Evolutionary conservation across 352 stramenopile species (phyloP).

Genomic region (Globisporangium nodosum): DNA sequence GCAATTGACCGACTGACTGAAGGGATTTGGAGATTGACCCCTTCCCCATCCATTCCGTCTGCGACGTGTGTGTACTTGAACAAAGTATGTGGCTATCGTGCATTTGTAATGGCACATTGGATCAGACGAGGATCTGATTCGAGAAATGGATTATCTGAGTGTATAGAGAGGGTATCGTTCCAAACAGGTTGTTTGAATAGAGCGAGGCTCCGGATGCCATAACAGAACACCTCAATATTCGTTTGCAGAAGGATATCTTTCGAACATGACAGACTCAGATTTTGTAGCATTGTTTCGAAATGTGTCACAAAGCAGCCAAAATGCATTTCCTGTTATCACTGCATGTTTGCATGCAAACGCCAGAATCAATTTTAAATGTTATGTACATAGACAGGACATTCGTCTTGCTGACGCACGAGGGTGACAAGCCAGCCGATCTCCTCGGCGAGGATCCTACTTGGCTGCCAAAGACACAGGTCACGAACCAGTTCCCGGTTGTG

Average conservation of each 20-base stretch:
- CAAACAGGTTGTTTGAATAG: neutral
- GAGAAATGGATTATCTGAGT: neutral
- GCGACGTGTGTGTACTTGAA: neutral
- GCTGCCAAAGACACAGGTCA: too few relatives aligned
- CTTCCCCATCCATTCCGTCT: neutral
- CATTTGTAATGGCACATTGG: neutral
- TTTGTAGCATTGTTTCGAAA: conserved; percentile 2
- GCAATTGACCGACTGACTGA: neutral
- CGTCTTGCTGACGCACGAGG: too few relatives aligned
- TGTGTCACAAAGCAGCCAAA: too few relatives aligned
- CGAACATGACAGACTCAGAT: conserved; percentile 3
- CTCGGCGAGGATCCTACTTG: too few relatives aligned
- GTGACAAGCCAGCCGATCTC: too few relatives aligned
- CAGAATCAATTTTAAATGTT: too few relatives aligned
- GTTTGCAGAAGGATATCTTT: neutral
- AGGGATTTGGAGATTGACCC: neutral
- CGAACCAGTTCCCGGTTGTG: too few relatives aligned
- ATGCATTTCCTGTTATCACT: too few relatives aligned
- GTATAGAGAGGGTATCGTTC: neutral
- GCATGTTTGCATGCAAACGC: too few relatives aligned
- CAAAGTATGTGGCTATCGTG: neutral
- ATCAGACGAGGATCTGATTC: neutral
- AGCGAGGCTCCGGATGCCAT: too few relatives aligned
- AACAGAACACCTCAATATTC: neutral
- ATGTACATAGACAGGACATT: too few relatives aligned